A percentile compares a stretch with the other conserved stretches of the same genome.
These are phyloP conservation scores for Trypanosoma melophagium DNA, from an alignment of 208 protist species.

Conservation along the genomic window DNA sequence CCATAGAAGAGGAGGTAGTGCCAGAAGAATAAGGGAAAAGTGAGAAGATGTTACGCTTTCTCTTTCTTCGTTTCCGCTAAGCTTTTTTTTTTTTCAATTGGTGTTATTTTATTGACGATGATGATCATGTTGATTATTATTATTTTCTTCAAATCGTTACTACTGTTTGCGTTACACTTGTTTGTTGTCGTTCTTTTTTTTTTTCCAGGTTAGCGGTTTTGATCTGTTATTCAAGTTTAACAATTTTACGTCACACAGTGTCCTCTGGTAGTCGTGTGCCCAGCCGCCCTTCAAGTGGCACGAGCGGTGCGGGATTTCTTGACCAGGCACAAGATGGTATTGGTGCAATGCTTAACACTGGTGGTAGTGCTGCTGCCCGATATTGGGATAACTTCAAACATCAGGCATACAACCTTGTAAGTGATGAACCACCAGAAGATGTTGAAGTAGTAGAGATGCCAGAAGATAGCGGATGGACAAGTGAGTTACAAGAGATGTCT, in stretches of 20 bases:
- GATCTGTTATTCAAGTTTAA: not conserved
- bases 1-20: too few species aligned
- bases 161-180: not conserved
- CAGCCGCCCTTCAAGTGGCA: not conserved
- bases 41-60: too few species aligned
- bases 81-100: constrained; percentile 9
- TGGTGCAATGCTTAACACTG: constrained; percentile 1
- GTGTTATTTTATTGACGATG: not conserved
- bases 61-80: not conserved
- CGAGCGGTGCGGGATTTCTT: not conserved
- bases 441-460: constrained; percentile 59
- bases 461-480: constrained; percentile 43
- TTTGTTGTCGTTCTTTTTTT: not conserved
- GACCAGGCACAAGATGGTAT: constrained; percentile 9
- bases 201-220: too few species aligned
- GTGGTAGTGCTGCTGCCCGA: not conserved
- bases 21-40: too few species aligned
- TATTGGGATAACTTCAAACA: constrained; percentile 62
- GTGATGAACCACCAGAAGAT: constrained; percentile 53
- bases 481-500: constrained; percentile 63
- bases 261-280: not conserved
- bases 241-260: constrained; percentile 3
- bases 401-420: constrained; percentile 45
- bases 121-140: not conserved
- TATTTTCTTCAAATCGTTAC: too few species aligned